phyloP scores from a whole-genome alignment of 2,329 filamentous ascomycete genomes.

The Cercospora zeae-maydis region DNA sequence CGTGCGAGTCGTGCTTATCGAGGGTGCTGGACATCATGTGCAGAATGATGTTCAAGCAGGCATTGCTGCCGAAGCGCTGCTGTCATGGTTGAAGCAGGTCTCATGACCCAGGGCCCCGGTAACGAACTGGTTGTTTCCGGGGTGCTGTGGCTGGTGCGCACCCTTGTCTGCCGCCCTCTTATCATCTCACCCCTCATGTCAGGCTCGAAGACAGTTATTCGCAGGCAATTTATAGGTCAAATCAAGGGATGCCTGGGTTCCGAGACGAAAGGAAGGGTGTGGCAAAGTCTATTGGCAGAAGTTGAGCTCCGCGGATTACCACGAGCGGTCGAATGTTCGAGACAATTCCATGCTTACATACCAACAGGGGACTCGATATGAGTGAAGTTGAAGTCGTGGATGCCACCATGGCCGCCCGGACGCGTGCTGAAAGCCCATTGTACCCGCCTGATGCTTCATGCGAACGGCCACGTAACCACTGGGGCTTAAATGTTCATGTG shows the following conservation, averaged over 20 bases:
- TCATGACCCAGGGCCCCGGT: slow-evolving; percentile 1
- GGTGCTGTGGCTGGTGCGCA: background rate
- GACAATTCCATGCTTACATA: background rate
- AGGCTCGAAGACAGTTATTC: background rate
- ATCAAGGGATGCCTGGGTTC: background rate
- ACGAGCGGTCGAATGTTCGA: background rate
- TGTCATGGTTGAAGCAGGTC: slow-evolving; percentile 4
- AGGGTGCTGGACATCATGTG: slow-evolving; percentile 51
- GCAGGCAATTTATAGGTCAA: background rate
- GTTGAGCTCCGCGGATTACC: background rate
- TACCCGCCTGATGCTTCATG: background rate
- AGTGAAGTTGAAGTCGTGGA: background rate
- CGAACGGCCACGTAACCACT: background rate
- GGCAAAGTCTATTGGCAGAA: background rate
- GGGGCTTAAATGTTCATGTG: background rate
- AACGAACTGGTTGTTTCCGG: slow-evolving; percentile 2
- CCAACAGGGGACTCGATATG: background rate
- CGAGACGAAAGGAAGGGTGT: background rate
- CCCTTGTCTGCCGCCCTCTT: background rate
- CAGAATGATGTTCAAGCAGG: slow-evolving; percentile 53
- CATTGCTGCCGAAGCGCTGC: slow-evolving; percentile 38
- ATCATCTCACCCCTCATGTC: background rate
- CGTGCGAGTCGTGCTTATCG: slow-evolving; percentile 40
- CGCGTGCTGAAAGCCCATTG: background rate
- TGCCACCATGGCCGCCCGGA: background rate